A percentile compares a stretch with the other conserved stretches of the same genome.
Conservation (phyloP, 2,329 filamentous ascomycete genomes). For the Biscogniauxia mediterranea region DNA sequence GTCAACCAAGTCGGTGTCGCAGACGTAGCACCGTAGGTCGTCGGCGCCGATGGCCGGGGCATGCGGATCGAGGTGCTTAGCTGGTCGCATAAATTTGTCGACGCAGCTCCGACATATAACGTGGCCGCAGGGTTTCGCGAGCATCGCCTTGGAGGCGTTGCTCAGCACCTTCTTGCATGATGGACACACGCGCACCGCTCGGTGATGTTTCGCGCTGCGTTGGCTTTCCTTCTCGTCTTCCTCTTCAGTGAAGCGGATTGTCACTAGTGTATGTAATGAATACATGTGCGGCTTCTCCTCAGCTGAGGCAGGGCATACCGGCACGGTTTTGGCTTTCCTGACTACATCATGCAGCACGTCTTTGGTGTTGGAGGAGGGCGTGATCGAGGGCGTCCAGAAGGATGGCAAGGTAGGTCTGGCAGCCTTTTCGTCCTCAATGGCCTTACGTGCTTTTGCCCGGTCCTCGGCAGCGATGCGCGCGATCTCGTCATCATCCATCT, state of each 20-base stretch:
- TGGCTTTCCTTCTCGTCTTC: slow-evolving; percentile 43
- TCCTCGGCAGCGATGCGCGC: slow-evolving; percentile 68
- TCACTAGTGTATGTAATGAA: slow-evolving; percentile 74
- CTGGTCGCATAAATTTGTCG: slow-evolving; percentile 73
- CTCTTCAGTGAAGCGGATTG: slow-evolving; percentile 75
- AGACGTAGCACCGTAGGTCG: slow-evolving; percentile 76
- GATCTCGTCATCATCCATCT: slow-evolving; percentile 76
- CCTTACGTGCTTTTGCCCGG: slow-evolving; percentile 64
- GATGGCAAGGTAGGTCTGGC: slow-evolving; percentile 71
- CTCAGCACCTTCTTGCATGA: slow-evolving; percentile 79
- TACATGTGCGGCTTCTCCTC: slow-evolving; percentile 67
- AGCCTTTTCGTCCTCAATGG: slow-evolving; percentile 71
- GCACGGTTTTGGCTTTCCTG: slow-evolving; percentile 65
- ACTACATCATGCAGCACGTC: slow-evolving; percentile 52
- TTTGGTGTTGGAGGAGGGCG: slow-evolving; percentile 63
- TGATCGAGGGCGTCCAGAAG: slow-evolving; percentile 90
- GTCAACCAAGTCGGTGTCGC: slow-evolving; percentile 71
- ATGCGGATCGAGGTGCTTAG: slow-evolving; percentile 54
- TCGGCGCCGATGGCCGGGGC: slow-evolving; percentile 33
- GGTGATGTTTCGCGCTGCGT: slow-evolving; percentile 30
- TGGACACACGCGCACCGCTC: slow-evolving; percentile 64
- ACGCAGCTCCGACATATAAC: slow-evolving; percentile 86
- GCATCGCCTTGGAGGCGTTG: slow-evolving; percentile 78
- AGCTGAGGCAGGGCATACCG: slow-evolving; percentile 74
- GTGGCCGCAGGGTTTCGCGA: slow-evolving; percentile 87